Evolutionary conservation across 192 early-diverging fungal species (phyloP), one percentile per base, ranked within the genome.

Genomic region (Diversispora epigaea): DNA sequence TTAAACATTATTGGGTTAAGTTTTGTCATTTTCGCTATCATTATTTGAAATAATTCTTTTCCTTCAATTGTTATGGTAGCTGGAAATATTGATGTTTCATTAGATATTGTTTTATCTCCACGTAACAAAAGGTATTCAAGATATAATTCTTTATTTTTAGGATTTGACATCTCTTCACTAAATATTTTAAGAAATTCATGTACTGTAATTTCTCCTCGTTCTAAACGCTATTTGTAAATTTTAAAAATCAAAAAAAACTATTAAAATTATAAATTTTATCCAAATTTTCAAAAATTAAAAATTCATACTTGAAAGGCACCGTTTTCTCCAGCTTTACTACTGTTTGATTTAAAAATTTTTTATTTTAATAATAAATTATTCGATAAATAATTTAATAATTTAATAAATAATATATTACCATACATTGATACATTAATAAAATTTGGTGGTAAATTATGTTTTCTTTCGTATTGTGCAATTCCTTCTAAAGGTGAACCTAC

Each of bases 401-500:
- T 44, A 8, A 32, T n/a, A 65, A 46, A 10, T 22, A 12, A 17
- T 49, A 58, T 3, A 49, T 49, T 12, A 69, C 11, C 76, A 69
- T 84, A 86, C 86, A 95, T 92, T 68, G 90, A 87, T 7, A 94
- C 87, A 79, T 94, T 95, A 76, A 95, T 84, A 79, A 93, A 95
- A 84, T 94, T 91, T 66, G 78, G 76, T 3, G 94, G 94, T 22
- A 95, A 77, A n/a, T 80, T 80, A 73, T 86, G 77, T 71, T 85
- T 64, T 46, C 78, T 77, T 78, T 94, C 93, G 68, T 86, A 95
- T 32, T 78, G 78, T 19, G 86, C 81, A 66, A 95, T 93, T 5
- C 91, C 92, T 58, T 90, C 82, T 68, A 95, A 87, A 32, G 94
- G 94, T 46, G 90, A 92, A 50, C 89, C 84, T 17, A 93, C 91